A percentile compares a stretch with the other conserved stretches of the same genome.
phyloP scores from a whole-genome alignment of 2,329 filamentous ascomycete genomes.

The Claviceps sp. region DNA sequence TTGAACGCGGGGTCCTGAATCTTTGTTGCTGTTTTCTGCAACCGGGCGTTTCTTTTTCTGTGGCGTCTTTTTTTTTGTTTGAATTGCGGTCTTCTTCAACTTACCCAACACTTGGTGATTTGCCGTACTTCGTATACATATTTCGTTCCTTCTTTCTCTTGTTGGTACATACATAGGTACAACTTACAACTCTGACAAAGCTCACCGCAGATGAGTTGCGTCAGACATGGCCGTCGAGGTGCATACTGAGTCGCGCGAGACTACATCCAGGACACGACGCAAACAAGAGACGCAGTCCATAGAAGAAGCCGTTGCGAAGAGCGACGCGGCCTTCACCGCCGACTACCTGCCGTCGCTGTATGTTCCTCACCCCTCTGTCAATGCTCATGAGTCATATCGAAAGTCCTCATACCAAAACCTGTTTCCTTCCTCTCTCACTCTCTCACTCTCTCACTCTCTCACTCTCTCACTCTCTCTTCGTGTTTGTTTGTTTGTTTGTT shows the following conservation, averaged over 20 bases:
- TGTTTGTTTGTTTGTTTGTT: too few relatives aligned
- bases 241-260: not conserved
- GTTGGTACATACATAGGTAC: not conserved
- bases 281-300: not conserved
- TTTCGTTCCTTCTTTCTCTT: not conserved
- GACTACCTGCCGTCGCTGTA: constrained; percentile 18
- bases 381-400: too few relatives aligned
- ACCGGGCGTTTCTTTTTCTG: too few relatives aligned
- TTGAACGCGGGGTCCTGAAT: too few relatives aligned
- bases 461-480: not conserved
- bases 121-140: not conserved
- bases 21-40: too few relatives aligned
- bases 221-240: not conserved
- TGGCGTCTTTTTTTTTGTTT: too few relatives aligned
- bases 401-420: not conserved
- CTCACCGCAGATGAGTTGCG: not conserved
- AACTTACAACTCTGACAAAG: not conserved
- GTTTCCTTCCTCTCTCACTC: not conserved
- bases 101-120: not conserved
- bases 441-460: not conserved
- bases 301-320: constrained; percentile 1
- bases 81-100: too few relatives aligned
- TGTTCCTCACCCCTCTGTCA: constrained; percentile 5
- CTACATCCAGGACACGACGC: not conserved
- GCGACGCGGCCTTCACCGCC: not conserved